These are phyloP conservation scores for Paragyromitra xinjiangensis DNA, from an alignment of 495 filamentous ascomycete genomes.

Conservation along the genomic window DNA sequence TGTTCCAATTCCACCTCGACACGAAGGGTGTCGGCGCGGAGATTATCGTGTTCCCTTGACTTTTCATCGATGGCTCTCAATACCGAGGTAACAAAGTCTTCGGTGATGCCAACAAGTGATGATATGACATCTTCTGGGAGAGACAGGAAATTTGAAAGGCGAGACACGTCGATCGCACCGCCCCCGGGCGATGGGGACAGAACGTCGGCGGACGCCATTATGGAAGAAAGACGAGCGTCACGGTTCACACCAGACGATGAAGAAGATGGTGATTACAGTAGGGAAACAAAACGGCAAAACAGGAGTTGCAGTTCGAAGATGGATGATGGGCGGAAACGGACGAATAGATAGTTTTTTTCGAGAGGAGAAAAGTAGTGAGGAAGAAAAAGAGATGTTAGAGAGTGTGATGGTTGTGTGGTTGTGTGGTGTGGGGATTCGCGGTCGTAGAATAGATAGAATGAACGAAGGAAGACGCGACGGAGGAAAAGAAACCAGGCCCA, in stretches of 20 bases:
- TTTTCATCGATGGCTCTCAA: conserved; percentile 69
- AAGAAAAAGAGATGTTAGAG: conserved; percentile 34
- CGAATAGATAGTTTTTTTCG: not conserved
- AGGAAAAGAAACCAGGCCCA: conserved; percentile 23
- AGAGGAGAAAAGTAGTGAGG: conserved; percentile 12
- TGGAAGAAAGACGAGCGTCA: conserved; percentile 33
- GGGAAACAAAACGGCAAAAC: conserved; percentile 19
- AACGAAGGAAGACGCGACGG: conserved; percentile 46
- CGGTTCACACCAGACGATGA: conserved; percentile 32
- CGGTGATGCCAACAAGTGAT: conserved; percentile 46
- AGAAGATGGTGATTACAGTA: conserved; percentile 21
- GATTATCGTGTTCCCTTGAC: conserved; percentile 78
- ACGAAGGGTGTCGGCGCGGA: conserved; percentile 83
- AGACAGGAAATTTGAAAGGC: conserved; percentile 55
- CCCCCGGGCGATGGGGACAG: conserved; percentile 48
- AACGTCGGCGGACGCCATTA: conserved; percentile 57
- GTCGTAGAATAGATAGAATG: conserved; percentile 25
- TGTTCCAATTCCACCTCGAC: conserved; percentile 93
- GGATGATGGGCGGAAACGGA: conserved; percentile 3
- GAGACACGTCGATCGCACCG: conserved; percentile 51
- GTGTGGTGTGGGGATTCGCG: not conserved
- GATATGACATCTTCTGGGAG: conserved; percentile 50
- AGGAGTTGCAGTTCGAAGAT: conserved; percentile 8
- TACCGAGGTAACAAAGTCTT: conserved; percentile 52
- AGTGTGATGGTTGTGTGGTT: conserved; percentile 30